Conservation (phyloP, 1,284 basidiomycete genomes). For the Pyrrhoderma noxium region DNA sequence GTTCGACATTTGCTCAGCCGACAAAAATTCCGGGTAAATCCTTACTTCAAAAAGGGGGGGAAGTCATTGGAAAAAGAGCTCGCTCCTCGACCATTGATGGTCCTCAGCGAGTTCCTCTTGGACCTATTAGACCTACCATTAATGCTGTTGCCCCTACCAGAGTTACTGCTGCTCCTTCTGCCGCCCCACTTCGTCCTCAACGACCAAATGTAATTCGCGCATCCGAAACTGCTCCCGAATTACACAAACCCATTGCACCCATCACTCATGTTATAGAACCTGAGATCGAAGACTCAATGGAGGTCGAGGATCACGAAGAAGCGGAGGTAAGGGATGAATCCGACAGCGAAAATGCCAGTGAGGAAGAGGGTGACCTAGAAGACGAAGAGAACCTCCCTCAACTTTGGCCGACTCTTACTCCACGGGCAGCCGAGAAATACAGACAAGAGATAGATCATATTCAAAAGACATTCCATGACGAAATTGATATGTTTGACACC, state of each 20-base stretch:
- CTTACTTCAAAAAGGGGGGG: conserved; percentile 23
- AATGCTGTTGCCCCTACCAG: conserved; percentile 28
- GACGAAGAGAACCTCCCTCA: conserved; percentile 34
- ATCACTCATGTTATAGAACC: conserved; percentile 19
- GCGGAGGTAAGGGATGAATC: conserved; percentile 29
- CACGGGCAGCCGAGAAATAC: conserved; percentile 49
- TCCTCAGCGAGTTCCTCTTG: conserved; percentile 58
- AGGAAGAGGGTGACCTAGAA: conserved; percentile 32
- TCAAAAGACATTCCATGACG: conserved; percentile 68
- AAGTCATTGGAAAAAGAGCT: conserved; percentile 53
- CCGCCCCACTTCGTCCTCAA: conserved; percentile 27
- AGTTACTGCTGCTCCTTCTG: conserved; percentile 21
- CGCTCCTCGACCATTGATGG: conserved; percentile 54
- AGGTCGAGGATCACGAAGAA: conserved; percentile 43
- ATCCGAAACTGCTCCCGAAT: conserved; percentile 25
- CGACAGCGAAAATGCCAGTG: background rate
- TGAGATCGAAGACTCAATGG: conserved; percentile 31
- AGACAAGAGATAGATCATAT: conserved; percentile 58
- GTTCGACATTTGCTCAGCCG: conserved; percentile 15
- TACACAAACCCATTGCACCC: conserved; percentile 32
- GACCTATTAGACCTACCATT: conserved; percentile 42
- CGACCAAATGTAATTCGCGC: conserved; percentile 36
- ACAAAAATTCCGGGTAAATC: conserved; percentile 24
- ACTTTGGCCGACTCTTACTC: conserved; percentile 64
- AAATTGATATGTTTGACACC: conserved; percentile 82